Conservation (phyloP, 2,329 filamentous ascomycete species). For the Claviceps cyperi region DNA sequence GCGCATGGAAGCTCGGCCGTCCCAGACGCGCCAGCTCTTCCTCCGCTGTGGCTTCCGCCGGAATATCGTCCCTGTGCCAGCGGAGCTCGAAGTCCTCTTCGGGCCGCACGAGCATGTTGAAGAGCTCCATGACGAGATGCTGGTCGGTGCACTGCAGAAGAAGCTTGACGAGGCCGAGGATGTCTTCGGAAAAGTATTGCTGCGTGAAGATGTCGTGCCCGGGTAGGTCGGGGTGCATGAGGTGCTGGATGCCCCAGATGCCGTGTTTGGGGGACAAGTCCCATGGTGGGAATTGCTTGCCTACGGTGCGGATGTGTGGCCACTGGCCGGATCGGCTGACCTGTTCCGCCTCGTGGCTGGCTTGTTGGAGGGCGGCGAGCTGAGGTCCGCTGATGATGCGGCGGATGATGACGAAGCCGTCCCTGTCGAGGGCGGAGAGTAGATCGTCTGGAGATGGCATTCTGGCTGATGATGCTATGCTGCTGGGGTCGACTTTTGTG, state of each 20-base stretch:
- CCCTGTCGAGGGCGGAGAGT: slow-evolving; percentile 40
- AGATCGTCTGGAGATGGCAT: background rate
- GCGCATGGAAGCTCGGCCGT: slow-evolving; percentile 55
- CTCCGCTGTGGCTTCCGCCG: slow-evolving; percentile 45
- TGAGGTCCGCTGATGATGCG: slow-evolving; percentile 42
- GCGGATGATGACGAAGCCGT: slow-evolving; percentile 66
- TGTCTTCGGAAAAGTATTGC: slow-evolving; percentile 55
- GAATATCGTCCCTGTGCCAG: slow-evolving; percentile 80
- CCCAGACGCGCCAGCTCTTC: slow-evolving; percentile 51
- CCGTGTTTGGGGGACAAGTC: slow-evolving; percentile 41
- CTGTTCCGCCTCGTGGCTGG: slow-evolving; percentile 40
- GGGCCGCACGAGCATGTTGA: slow-evolving; percentile 71
- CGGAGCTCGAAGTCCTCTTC: slow-evolving; percentile 55
- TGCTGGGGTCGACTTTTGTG: background rate
- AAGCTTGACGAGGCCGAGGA: slow-evolving; percentile 49
- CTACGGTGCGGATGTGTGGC: slow-evolving; percentile 70
- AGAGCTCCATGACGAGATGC: slow-evolving; percentile 70
- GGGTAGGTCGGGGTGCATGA: slow-evolving; percentile 60
- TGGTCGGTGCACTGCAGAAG: slow-evolving; percentile 44
- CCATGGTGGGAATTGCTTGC: slow-evolving; percentile 89
- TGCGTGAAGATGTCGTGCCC: slow-evolving; percentile 46
- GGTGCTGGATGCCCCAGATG: slow-evolving; percentile 83
- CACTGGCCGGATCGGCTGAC: slow-evolving; percentile 57
- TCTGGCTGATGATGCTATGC: background rate
- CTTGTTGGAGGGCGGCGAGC: slow-evolving; percentile 44